Percentiles rank a stretch among this genome's conserved stretches.
Conservation (phyloP, 108 stramenopile species). For the Hondaea fermentalgiana region DNA sequence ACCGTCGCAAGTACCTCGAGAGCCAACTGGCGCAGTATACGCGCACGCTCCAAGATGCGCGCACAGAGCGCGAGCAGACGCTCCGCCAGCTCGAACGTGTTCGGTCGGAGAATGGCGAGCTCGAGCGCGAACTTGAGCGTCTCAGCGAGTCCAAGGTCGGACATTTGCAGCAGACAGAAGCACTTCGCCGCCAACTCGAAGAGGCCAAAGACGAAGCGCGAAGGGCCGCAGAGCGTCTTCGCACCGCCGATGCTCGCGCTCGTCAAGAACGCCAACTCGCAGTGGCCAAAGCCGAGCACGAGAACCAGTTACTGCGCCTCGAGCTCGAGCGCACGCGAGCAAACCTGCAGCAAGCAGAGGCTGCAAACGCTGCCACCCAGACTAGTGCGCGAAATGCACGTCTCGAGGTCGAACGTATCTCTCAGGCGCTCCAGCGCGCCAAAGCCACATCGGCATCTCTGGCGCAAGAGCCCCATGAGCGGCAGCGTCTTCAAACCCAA, state of each 20-base stretch:
- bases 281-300: not conserved
- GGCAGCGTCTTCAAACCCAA: not conserved
- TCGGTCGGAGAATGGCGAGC: not conserved
- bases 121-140: not conserved
- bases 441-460: not conserved
- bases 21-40: not conserved
- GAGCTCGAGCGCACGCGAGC: not conserved
- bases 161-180: not conserved
- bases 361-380: not conserved
- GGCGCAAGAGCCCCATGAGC: not conserved
- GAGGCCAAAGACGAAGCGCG: not conserved
- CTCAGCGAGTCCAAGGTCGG: not conserved
- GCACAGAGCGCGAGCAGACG: not conserved
- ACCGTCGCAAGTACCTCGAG: not conserved
- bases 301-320: not conserved
- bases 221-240: not conserved
- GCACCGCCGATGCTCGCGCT: not conserved
- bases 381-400: not conserved
- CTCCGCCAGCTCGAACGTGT: not conserved
- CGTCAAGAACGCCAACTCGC: not conserved
- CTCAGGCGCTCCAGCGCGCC: not conserved
- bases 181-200: not conserved
- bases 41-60: not conserved
- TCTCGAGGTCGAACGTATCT: not conserved
- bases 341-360: not conserved